These are phyloP conservation scores for Pyrus hybrid DNA, from an alignment of 331 rosid species.

Conservation along the genomic window DNA sequence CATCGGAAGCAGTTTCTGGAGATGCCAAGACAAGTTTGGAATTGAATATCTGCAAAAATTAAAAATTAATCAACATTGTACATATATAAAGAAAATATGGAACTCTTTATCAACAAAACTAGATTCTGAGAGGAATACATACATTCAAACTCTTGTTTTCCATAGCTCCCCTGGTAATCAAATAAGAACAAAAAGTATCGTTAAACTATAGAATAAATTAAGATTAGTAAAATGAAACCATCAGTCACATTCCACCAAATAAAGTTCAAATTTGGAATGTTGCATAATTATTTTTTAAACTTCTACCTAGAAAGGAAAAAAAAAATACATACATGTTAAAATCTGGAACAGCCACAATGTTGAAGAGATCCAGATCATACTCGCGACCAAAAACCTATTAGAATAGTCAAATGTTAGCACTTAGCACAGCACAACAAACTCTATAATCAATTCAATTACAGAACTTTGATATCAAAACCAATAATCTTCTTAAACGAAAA, in stretches of 20 bases:
- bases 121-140: constrained; percentile 12
- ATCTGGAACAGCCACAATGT: constrained; percentile 97
- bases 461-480: constrained; percentile 8
- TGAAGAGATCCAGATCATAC: constrained; percentile 98
- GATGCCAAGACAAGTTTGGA: constrained; percentile 94
- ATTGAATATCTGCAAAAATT: constrained; percentile 67
- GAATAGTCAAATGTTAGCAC: constrained; percentile 17
- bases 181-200: constrained; percentile 17
- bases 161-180: constrained; percentile 91
- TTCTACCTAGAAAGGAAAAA: not conserved
- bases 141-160: constrained; percentile 99
- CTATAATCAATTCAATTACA: constrained; percentile 7
- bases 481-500: constrained; percentile 8
- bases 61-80: not conserved
- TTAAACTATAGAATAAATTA: not conserved
- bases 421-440: constrained; percentile 4
- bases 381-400: constrained; percentile 92
- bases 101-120: not conserved
- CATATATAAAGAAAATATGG: too few species aligned
- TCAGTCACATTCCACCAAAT: not conserved
- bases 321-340: constrained; percentile 69
- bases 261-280: not conserved
- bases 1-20: constrained; percentile 89
- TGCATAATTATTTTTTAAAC: not conserved
- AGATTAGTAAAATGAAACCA: not conserved